Base-by-base conservation (phyloP, 1,284 basidiomycete species). In the Malassezia arunalokei region DNA sequence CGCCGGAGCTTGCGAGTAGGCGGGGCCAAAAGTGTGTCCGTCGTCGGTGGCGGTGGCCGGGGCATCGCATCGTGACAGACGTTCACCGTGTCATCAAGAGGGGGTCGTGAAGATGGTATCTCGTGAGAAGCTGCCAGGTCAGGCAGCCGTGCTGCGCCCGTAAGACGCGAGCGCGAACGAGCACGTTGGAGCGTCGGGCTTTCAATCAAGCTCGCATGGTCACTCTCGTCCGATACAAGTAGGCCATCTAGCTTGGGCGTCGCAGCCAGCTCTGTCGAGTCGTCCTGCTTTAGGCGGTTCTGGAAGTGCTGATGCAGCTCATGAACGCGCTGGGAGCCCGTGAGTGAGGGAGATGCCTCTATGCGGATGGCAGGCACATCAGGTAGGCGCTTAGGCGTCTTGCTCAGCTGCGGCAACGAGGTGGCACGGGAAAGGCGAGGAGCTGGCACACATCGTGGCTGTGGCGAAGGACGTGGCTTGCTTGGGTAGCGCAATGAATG, bases 291-390 rank as follows among this genome's bases (percentile, higher is more conserved):
- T 24, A 47, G 38, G 17, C 44, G 44, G 32, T 47, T 35, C 24
- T 47, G 29, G n/a, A 47, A 32, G 32, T 39, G 44, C 37, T 47
- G 44, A 8, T 31, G 44, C 14, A 47, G 44, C 29, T 47, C 44
- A 39, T 47, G 44, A 30, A 47, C 30, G 7, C 44, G 44, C 32
- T 39, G 33, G 12, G 44, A 47, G 32, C 44, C 44, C 5, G 44
- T 38, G 24, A 29, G 24, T 9, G 31, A 9, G 24, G 8, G n/a
- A 28, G 31, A 28, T 2, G 8, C 33, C 12, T 43, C n/a, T 3
- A 9, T 15, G 11, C 20, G 12, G 20, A 15, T 9, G 17, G 17
- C 9, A 11, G 39, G 9, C 20, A 15, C 12, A 24, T n/a, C n/a
- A 24, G 39, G 9, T 24, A 24, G 9, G 8, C 9, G 14, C 11